Evolutionary conservation across 1,284 basidiomycete genomes (phyloP).

Genomic region (Fomitopsis pinicola): DNA sequence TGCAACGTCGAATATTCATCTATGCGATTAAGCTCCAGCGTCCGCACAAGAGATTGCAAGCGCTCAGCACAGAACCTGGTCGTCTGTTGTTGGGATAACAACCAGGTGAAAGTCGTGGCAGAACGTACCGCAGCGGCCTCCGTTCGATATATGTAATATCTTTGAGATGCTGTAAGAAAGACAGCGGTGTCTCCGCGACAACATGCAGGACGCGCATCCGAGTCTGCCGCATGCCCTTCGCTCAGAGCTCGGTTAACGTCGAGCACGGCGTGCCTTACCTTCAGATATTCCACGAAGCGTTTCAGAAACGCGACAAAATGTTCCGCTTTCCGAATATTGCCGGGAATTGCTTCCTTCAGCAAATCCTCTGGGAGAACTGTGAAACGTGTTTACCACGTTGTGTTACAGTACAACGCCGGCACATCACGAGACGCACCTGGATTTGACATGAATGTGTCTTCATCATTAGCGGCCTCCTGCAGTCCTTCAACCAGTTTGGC

Average conservation of each 20-base stretch:
- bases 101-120: background rate
- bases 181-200: slow-evolving; percentile 98
- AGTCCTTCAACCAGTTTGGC: slow-evolving; percentile 94
- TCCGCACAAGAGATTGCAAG: slow-evolving; percentile 90
- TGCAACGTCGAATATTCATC: slow-evolving; percentile 93
- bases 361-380: slow-evolving; percentile 92
- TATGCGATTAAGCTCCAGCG: slow-evolving; percentile 84
- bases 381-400: slow-evolving; percentile 4
- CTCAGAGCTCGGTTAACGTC: background rate
- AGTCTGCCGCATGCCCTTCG: slow-evolving; percentile 50
- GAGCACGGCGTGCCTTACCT: slow-evolving; percentile 45
- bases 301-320: slow-evolving; percentile 99
- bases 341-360: slow-evolving; percentile 92
- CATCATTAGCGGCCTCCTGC: slow-evolving; percentile 71
- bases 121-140: slow-evolving; percentile 79
- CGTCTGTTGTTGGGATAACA: slow-evolving; percentile 8
- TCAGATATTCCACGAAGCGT: slow-evolving; percentile 98
- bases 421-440: slow-evolving; percentile 53
- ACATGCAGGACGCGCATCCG: slow-evolving; percentile 98
- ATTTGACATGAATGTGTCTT: slow-evolving; percentile 87
- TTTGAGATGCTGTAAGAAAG: slow-evolving; percentile 97
- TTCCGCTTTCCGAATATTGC: slow-evolving; percentile 97
- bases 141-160: slow-evolving; percentile 99
- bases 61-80: slow-evolving; percentile 94
- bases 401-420: background rate